A percentile compares a stretch with the other conserved stretches of the same genome.
These are phyloP conservation scores for Russula vinacea DNA, from an alignment of 768 basidiomycete genomes.

Conservation along the genomic window DNA sequence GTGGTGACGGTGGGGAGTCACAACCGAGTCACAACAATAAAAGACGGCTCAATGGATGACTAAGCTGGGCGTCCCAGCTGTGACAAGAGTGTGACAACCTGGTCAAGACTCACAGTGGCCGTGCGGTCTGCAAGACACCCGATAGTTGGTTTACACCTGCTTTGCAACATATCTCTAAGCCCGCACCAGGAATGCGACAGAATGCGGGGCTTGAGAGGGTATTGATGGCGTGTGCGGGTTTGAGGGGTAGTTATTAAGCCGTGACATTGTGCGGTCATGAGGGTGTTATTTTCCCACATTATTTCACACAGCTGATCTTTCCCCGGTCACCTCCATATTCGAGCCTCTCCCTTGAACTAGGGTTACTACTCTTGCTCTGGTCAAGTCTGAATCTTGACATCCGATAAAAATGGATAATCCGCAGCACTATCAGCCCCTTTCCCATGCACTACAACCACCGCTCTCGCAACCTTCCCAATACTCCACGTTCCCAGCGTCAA, in stretches of 20 bases:
- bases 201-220: background rate
- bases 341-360: slow-evolving; percentile 18
- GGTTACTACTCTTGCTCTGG: slow-evolving; percentile 23
- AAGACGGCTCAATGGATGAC: slow-evolving; percentile 4
- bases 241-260: slow-evolving; percentile 21
- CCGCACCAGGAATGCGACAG: background rate
- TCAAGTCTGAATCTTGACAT: slow-evolving; percentile 21
- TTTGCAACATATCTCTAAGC: background rate
- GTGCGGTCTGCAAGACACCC: background rate
- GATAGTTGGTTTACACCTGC: background rate
- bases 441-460: slow-evolving; percentile 70
- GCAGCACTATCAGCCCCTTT: slow-evolving; percentile 77
- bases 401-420: slow-evolving; percentile 57
- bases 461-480: slow-evolving; percentile 33
- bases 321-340: slow-evolving; percentile 26
- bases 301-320: slow-evolving; percentile 17
- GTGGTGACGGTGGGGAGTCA: slow-evolving; percentile 8
- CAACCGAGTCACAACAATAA: slow-evolving; percentile 19
- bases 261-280: slow-evolving; percentile 13
- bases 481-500: slow-evolving; percentile 29
- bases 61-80: background rate
- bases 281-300: slow-evolving; percentile 28
- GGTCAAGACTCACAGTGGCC: background rate
- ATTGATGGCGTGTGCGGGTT: background rate
- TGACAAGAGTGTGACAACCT: background rate